Evolutionary conservation across 129 eudicot genomes (phyloP).

Genomic region (Flaveria ramosissima): DNA sequence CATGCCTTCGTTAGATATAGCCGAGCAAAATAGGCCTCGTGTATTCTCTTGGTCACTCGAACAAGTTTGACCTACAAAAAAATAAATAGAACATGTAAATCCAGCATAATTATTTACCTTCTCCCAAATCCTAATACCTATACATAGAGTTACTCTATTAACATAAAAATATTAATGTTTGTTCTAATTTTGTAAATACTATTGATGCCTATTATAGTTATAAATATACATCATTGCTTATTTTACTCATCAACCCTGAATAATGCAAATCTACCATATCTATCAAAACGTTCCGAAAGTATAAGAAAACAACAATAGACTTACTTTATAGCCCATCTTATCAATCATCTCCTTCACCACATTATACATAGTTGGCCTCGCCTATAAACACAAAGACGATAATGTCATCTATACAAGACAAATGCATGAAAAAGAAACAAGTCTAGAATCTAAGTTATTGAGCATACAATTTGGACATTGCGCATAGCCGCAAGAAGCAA

Average conservation of each 20-base stretch:
- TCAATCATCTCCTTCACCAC: conserved; percentile 90
- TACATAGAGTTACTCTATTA: not conserved
- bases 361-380: conserved; percentile 89
- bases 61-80: conserved; percentile 87
- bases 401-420: conserved; percentile 11
- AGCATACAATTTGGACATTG: conserved; percentile 80
- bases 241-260: not conserved
- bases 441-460: not conserved
- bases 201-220: not conserved
- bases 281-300: not conserved
- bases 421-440: conserved; percentile 12
- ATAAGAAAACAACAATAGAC: conserved; percentile 15
- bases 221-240: not conserved
- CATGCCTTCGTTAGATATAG: conserved; percentile 72
- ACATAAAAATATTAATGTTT: not conserved
- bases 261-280: not conserved
- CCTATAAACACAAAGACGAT: conserved; percentile 43
- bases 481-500: conserved; percentile 83
- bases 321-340: conserved; percentile 89
- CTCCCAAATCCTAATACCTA: not conserved
- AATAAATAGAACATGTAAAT: conserved; percentile 5
- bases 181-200: not conserved
- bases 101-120: conserved; percentile 2
- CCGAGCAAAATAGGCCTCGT: conserved; percentile 87
- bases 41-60: conserved; percentile 84